Conservation (phyloP, 176 grass and related monocot genomes). For the Cenchrus americanus region DNA sequence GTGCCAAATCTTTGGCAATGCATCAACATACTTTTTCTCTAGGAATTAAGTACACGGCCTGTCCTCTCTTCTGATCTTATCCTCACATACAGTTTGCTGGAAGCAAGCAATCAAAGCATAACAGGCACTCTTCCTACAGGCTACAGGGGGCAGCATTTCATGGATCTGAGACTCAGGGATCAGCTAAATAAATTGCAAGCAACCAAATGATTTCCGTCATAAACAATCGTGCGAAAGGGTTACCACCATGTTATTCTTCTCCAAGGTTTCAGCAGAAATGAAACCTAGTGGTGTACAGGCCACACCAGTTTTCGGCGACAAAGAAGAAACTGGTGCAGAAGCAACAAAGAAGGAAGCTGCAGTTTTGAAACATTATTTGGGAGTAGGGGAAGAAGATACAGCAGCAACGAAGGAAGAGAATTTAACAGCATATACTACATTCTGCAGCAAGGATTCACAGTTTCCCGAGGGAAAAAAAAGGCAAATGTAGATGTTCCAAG, state of each 20-base stretch:
- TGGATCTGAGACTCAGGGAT: neutral
- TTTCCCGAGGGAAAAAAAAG: neutral
- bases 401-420: conserved; percentile 7
- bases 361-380: conserved; percentile 36
- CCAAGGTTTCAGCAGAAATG: conserved; percentile 21
- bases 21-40: no score
- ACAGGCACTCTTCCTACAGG: neutral
- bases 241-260: neutral
- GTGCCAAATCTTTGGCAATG: no score
- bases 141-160: neutral
- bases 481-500: conserved; percentile 21
- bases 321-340: neutral
- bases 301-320: neutral
- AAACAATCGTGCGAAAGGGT: neutral
- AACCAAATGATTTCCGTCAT: neutral
- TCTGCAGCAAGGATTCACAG: conserved; percentile 36
- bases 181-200: neutral
- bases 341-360: neutral
- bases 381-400: neutral
- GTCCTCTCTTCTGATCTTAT: conserved; percentile 17
- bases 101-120: neutral
- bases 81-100: neutral
- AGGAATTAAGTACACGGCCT: neutral
- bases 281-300: neutral
- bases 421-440: conserved; percentile 33